A percentile compares a stretch with the other conserved stretches of the same genome.
These are phyloP conservation scores for Cryptococcus sp. DNA, from an alignment of 1,284 basidiomycete species.

Conservation along the genomic window DNA sequence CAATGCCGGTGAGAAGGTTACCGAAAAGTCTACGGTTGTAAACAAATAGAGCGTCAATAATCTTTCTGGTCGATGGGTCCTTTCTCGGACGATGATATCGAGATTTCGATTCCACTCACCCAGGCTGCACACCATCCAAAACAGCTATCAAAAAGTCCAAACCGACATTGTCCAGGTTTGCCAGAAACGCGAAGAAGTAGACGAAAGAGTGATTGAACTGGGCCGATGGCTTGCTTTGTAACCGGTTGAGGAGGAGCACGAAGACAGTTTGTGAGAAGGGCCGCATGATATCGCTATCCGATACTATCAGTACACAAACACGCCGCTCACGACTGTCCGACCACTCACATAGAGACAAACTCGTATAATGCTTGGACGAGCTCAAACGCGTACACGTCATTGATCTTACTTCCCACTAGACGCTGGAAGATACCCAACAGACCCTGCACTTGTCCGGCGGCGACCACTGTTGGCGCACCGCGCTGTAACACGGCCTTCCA, in stretches of 20 bases:
- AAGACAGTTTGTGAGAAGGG: slow-evolving; percentile 77
- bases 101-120: slow-evolving; percentile 59
- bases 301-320: background rate
- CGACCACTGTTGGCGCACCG: slow-evolving; percentile 70
- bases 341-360: slow-evolving; percentile 69
- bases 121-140: slow-evolving; percentile 81
- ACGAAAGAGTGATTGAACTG: slow-evolving; percentile 83
- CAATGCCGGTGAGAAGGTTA: slow-evolving; percentile 75
- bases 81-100: background rate
- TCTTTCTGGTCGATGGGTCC: background rate
- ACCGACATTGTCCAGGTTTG: slow-evolving; percentile 73
- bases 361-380: slow-evolving; percentile 76
- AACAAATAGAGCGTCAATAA: background rate
- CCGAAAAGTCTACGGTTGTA: slow-evolving; percentile 69
- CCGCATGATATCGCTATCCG: slow-evolving; percentile 63
- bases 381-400: slow-evolving; percentile 91
- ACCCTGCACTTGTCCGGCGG: slow-evolving; percentile 70
- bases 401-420: slow-evolving; percentile 81
- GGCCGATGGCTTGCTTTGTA: slow-evolving; percentile 88
- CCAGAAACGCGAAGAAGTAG: slow-evolving; percentile 72
- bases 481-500: slow-evolving; percentile 80
- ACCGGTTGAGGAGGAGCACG: slow-evolving; percentile 76
- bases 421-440: slow-evolving; percentile 91
- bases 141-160: slow-evolving; percentile 76
- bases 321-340: background rate